phyloP scores from a whole-genome alignment of 306 rosid species.

The Acacia crassicarpa region DNA sequence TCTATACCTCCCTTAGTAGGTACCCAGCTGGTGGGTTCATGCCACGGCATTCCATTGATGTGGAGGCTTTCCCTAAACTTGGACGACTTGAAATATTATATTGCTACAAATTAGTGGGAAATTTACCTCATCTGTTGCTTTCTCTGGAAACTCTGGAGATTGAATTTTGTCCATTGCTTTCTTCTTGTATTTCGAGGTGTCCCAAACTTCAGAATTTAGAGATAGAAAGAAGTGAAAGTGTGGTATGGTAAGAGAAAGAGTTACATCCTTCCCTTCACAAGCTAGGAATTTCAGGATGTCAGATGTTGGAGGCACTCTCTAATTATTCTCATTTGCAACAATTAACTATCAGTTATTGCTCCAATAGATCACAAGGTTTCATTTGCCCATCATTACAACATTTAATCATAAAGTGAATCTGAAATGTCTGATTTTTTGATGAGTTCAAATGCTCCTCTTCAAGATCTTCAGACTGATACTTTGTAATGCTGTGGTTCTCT shows the following conservation, averaged over 20 bases:
- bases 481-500: background rate
- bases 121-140: background rate
- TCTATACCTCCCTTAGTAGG: too few relatives aligned
- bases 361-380: background rate
- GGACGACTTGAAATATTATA: background rate
- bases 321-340: background rate
- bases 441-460: background rate
- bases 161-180: background rate
- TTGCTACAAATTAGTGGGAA: background rate
- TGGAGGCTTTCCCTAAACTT: conserved; percentile 11
- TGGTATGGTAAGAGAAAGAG: background rate
- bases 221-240: background rate
- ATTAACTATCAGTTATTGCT: background rate
- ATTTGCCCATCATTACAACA: background rate
- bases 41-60: background rate
- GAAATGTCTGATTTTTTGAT: background rate
- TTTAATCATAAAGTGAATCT: fast-evolving
- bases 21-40: too few relatives aligned
- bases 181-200: background rate
- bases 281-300: background rate
- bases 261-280: background rate
- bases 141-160: background rate
- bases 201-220: background rate
- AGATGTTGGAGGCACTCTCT: background rate
- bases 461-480: background rate